Conservation (phyloP, 106 monocot genomes). For the Agapanthus africanus region DNA sequence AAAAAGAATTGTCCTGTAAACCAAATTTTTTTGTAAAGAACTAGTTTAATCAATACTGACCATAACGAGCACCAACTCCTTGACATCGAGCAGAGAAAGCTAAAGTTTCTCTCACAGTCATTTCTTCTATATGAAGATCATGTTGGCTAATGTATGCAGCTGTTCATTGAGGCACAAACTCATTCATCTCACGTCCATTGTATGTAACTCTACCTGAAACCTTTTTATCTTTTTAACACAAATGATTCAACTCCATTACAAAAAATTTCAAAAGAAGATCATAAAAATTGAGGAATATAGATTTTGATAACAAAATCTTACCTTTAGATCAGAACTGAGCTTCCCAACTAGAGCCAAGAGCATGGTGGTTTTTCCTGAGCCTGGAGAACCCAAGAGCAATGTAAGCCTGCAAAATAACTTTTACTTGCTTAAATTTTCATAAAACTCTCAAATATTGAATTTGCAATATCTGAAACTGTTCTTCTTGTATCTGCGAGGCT, state of each 20-base stretch:
- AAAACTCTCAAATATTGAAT: too few species aligned
- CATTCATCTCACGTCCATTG: too few species aligned
- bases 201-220: too few species aligned
- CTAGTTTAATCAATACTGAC: background rate
- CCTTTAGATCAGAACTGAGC: conserved; percentile 11
- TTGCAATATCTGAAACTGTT: conserved; percentile 3
- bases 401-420: conserved; percentile 8
- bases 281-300: background rate
- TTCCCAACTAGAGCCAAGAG: conserved; percentile 12
- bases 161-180: too few species aligned
- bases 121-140: too few species aligned
- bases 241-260: background rate
- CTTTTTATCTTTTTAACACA: too few species aligned
- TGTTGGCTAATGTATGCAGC: too few species aligned
- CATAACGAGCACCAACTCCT: background rate
- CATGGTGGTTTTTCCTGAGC: conserved; percentile 15
- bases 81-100: too few species aligned
- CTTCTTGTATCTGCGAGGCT: conserved; percentile 35
- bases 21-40: background rate
- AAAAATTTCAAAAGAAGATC: too few species aligned
- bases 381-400: conserved; percentile 14
- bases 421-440: background rate
- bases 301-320: background rate
- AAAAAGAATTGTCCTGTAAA: too few species aligned
- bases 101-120: too few species aligned